Evolutionary conservation across 306 rosid species (phyloP).

Genomic region (Erythrophleum fordii): DNA sequence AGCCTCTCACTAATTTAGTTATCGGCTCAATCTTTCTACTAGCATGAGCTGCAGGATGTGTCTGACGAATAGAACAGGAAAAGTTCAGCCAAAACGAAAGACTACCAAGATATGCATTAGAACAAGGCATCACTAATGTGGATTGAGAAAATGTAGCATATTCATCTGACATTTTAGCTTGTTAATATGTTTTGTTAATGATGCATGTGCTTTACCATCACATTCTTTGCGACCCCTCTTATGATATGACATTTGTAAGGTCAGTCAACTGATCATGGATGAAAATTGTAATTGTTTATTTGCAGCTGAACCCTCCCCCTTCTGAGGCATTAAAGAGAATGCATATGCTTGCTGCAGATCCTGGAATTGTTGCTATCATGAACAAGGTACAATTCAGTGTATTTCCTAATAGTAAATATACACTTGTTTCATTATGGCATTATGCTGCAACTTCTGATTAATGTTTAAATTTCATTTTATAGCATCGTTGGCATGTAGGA

Average conservation of each 20-base stretch:
- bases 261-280: constrained; percentile 19
- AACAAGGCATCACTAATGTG: constrained; percentile 2
- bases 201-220: neutral
- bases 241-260: neutral
- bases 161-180: constrained; percentile 5
- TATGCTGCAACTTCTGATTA: constrained; percentile 37
- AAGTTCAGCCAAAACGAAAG: neutral
- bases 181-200: constrained; percentile 6
- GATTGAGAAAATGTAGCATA: constrained; percentile 2
- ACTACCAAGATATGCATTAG: neutral
- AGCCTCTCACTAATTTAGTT: neutral
- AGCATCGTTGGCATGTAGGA: constrained; percentile 96
- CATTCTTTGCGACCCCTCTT: constrained; percentile 27
- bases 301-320: constrained; percentile 86
- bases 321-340: constrained; percentile 89
- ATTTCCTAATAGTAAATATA: neutral
- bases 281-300: constrained; percentile 41
- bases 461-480: constrained; percentile 39
- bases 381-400: constrained; percentile 63
- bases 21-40: neutral
- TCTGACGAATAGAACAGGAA: neutral
- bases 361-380: constrained; percentile 93
- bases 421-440: constrained; percentile 36
- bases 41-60: neutral
- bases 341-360: constrained; percentile 97